Evolutionary conservation across 2,329 filamentous ascomycete species (phyloP), one percentile per base, ranked within the genome.

Genomic region (Tolypocladium nubicola): DNA sequence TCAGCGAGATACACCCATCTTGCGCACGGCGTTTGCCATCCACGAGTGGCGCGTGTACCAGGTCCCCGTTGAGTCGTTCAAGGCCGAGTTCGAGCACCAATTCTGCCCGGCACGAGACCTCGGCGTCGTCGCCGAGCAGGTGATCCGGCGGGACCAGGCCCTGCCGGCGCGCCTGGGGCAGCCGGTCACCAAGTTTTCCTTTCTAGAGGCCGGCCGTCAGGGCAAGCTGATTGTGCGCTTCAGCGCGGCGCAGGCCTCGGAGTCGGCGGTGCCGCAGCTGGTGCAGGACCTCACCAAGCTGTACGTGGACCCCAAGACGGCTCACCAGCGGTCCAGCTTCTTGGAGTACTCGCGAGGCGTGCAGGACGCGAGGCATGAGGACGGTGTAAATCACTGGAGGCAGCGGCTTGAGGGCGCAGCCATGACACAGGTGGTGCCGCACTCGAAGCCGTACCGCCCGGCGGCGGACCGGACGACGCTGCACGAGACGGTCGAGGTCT

Each of bases 11-110:
- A 40, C 79, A 82, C 47, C 78, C 0, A 78, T 81, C 35, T 71
- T 85, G 9, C 77, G 81, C 26, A 83, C 82, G 0, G 75, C 77
- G 0, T 84, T 84, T 56, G 71, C 79, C 2, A 67, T 72, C 0
- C 73, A 79, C 52, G 71, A 74, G 13, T 72, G 77, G 8, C 71
- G 70, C 2, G 69, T 81, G 0, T 80, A 76, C 61, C 79, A 82
- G 63, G 76, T 77, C 0, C 73, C 76, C 39, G 65, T 79, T 40
- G 73, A 73, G 53, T 70, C 72, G 2, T 75, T 72, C 61, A 68
- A 65, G 2, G 71, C 76, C 1, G 71, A 76, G 1, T 81, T 81
- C 60, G 67, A 72, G 57, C 71, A 71, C 3, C 66, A 73, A n/a
- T 66, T 72, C 16, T 78, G 73, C 52, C 68, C 74, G 1, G 66